Base-by-base conservation (phyloP, 805 yeast genomes). In the Kregervanrija pseudodelftensis region DNA sequence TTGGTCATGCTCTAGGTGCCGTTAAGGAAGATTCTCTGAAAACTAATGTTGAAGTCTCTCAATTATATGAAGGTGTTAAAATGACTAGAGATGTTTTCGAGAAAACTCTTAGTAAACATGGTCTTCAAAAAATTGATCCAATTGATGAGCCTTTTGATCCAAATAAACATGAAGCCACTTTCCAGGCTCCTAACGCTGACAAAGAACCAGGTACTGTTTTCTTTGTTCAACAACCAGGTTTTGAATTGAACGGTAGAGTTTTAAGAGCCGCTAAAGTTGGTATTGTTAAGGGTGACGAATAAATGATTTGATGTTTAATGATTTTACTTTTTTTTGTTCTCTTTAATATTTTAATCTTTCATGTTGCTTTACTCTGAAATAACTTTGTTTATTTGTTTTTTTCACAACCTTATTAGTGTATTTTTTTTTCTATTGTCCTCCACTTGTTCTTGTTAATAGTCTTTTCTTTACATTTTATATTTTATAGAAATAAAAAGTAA, bases 201-300 rank as follows among this genome's bases (percentile, higher is more conserved):
- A 86, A 87, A 66, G 91, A 85, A 66, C 86, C 96, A 13, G 96
- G 96, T 48, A 83, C 96, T 28, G 87, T 89, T 47, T 85, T 90
- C 79, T 86, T 79, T 59, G 96, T 90, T 48, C 96, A 89, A 69
- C 96, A 85, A 68, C 76, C 82, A 17, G 97, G 97, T 37, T 89
- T 82, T 70, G 80, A 82, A 48, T 74, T 88, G 59, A 88, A 88
- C 69, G 79, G 83, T 56, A 78, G 97, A 63, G 95, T 89, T 32
- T 74, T 89, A 62, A 79, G 97, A 69, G 95, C 97, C 31, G 96
- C 97, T 47, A 89, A 89, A 74, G 97, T 89, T 53, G 97, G 97
- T 56, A 78, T 89, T 59, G 96, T 89, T 53, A 86, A 84, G 69
- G 77, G 66, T 44, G 56, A 58, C 11, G 72, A 69, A 36, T 63